A percentile compares a stretch with the other conserved stretches of the same genome.
Evolutionary conservation across 768 basidiomycete genomes (phyloP).

Genomic region (Mycena belliarum): DNA sequence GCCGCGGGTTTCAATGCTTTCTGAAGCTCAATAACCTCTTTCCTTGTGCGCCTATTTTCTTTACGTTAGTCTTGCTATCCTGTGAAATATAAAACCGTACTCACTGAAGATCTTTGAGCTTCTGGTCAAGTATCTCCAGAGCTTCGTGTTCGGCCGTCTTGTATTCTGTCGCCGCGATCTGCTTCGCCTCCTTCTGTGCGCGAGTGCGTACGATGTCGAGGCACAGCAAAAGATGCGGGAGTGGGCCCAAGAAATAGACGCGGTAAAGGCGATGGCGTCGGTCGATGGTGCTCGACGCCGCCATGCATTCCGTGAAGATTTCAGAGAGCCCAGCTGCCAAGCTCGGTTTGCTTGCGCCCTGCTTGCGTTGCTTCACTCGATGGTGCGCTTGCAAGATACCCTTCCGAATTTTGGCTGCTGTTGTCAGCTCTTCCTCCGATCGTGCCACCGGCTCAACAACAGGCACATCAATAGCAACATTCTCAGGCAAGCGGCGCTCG

Average conservation of each 20-base stretch:
- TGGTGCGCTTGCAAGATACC: slow-evolving; percentile 9
- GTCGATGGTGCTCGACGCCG: slow-evolving; percentile 25
- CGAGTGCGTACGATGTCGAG: slow-evolving; percentile 34
- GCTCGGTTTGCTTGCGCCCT: slow-evolving; percentile 1
- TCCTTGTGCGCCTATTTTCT: slow-evolving; percentile 28
- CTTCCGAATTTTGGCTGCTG: slow-evolving; percentile 26
- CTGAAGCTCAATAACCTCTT: slow-evolving; percentile 24
- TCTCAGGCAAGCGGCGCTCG: slow-evolving; percentile 2
- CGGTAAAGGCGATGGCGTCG: slow-evolving; percentile 35
- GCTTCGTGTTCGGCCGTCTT: slow-evolving; percentile 30
- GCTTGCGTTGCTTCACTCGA: slow-evolving; percentile 11
- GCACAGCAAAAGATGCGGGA: slow-evolving; percentile 44
- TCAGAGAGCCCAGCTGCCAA: slow-evolving; percentile 21
- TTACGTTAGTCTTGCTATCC: neutral
- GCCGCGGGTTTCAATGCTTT: slow-evolving; percentile 29
- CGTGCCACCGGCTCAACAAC: slow-evolving; percentile 18
- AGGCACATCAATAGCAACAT: slow-evolving; percentile 8
- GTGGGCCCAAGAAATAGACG: slow-evolving; percentile 37
- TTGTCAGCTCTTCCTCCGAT: slow-evolving; percentile 29
- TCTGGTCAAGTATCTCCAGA: slow-evolving; percentile 33
- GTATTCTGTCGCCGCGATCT: slow-evolving; percentile 34
- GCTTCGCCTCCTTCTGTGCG: slow-evolving; percentile 29
- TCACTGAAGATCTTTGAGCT: slow-evolving; percentile 26
- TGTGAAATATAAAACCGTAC: slow-evolving; percentile 26
- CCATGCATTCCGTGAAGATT: slow-evolving; percentile 24